Base-by-base conservation (phyloP, 345 rosid species). In the Draba incana region DNA sequence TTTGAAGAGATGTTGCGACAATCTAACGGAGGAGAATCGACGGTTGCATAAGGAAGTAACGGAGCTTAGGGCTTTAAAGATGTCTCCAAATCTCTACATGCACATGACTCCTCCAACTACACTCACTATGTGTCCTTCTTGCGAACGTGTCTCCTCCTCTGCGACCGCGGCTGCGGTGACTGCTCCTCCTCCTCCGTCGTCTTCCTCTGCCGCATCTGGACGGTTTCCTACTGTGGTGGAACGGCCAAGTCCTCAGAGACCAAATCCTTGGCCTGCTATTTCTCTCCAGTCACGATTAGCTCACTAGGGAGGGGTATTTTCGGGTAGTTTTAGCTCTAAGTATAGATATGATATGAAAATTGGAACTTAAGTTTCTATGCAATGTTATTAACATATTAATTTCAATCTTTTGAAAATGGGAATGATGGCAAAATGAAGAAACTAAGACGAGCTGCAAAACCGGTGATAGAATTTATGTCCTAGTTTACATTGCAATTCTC, bases 51-150 rank as follows among this genome's bases (percentile, higher is more conserved):
- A 88, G 78, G 97, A 91, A 75, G 96, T 84, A 27, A 83, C 83
- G 51, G 97, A 88, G 79, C 91, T 91, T 4, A 79, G 97, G 52
- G 84, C 93, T 44, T 73, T 91, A 68, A 91, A 88, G 68, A 83
- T 83, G 6, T 88, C 96, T 38, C 90, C 96, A 0, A 82, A 84
- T 72, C 83, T 88, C 30, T 83, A 91, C 80, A 88, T 82, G 93
- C 84, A 81, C 24, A 81, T 85, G 89, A 86, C 79, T 52, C 97
- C 97, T 68, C 97, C 96, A 10, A 91, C 96, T 2, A 91, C 93
- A 12, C 93, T 88, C 50, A 85, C 91, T 6, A 84, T 88, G 97
- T 91, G 97, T 64, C 96, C 96, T 42, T 91, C 97, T 4, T 88
- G 96, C 10, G 88, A 91, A 77, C 91, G 97, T 30, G 93, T 85